These are phyloP conservation scores for Trametes maxima DNA, from an alignment of 768 basidiomycete genomes.

Conservation along the genomic window DNA sequence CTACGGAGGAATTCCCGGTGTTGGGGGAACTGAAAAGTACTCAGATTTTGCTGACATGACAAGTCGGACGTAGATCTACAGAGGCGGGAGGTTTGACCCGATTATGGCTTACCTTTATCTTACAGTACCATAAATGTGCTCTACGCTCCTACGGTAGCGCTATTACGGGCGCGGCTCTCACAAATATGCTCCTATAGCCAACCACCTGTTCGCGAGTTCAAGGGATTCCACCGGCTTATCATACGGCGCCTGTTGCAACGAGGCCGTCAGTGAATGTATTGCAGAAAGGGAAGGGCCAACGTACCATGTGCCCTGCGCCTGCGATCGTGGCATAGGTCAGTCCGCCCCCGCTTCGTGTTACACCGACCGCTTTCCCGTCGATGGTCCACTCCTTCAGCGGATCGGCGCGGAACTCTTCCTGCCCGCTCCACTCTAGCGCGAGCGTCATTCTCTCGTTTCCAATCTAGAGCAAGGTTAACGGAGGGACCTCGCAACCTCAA, in stretches of 20 bases:
- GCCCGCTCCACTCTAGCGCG: constrained; percentile 60
- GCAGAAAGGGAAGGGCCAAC: neutral
- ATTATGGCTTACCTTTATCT: neutral
- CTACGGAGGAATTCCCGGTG: too few relatives aligned
- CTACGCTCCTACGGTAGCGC: neutral
- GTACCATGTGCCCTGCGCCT: constrained; percentile 77
- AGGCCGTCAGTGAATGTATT: too few relatives aligned
- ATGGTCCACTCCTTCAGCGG: constrained; percentile 57
- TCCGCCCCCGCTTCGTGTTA: constrained; percentile 52
- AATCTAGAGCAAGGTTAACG: constrained; percentile 30
- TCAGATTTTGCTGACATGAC: too few relatives aligned
- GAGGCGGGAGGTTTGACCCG: too few relatives aligned
- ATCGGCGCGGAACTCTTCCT: constrained; percentile 46
- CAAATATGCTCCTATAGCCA: constrained; percentile 32
- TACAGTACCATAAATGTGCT: neutral
- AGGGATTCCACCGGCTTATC: constrained; percentile 62
- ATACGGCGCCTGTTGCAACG: constrained; percentile 51
- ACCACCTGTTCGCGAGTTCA: constrained; percentile 52
- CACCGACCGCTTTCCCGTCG: constrained; percentile 53
- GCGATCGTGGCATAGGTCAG: constrained; percentile 65
- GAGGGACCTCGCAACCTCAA: neutral
- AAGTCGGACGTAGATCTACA: too few relatives aligned
- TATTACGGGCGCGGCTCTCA: neutral
- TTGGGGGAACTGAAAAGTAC: too few relatives aligned
- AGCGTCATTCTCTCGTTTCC: constrained; percentile 66